Evolutionary conservation across 2,329 filamentous ascomycete species (phyloP).

Genomic region (Nigrospora osmanthi): DNA sequence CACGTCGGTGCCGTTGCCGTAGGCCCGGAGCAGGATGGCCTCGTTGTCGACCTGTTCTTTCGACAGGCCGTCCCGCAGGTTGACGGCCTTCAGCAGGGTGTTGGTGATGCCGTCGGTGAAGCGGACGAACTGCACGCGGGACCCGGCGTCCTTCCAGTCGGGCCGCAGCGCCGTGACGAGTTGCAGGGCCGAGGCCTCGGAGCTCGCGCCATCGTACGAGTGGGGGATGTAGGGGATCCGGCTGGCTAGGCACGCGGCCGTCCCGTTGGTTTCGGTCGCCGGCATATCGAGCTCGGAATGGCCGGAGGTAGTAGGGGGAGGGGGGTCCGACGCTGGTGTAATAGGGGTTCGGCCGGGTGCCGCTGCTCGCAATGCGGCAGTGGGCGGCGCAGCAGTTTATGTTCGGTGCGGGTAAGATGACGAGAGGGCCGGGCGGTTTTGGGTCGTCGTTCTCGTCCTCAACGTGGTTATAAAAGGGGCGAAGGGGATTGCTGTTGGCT

Average conservation of each 20-base stretch:
- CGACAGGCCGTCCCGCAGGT: conserved; percentile 54
- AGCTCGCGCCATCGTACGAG: conserved; percentile 69
- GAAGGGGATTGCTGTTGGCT: no score
- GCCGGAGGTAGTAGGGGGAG: no score
- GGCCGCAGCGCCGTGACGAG: conserved; percentile 75
- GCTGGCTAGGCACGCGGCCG: background rate
- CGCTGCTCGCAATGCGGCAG: no score
- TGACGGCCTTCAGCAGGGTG: conserved; percentile 74
- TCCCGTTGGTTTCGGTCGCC: background rate
- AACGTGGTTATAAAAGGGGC: no score
- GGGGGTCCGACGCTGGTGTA: no score
- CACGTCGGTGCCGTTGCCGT: conserved; percentile 88
- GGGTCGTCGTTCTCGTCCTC: no score
- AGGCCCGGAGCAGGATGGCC: conserved; percentile 83
- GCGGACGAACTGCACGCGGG: conserved; percentile 73
- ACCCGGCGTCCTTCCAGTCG: conserved; percentile 69
- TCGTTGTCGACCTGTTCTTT: conserved; percentile 58
- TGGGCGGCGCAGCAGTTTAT: no score
- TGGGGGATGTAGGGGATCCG: conserved; percentile 53
- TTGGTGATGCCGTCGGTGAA: conserved; percentile 99
- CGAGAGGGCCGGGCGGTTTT: no score
- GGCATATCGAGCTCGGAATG: no score
- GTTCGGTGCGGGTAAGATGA: no score
- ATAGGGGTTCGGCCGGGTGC: no score
- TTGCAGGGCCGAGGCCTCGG: conserved; percentile 68